A percentile compares a stretch with the other conserved stretches of the same genome.
Evolutionary conservation across 2,329 filamentous ascomycete species (phyloP).

Genomic region (Aspergillus tamarii): DNA sequence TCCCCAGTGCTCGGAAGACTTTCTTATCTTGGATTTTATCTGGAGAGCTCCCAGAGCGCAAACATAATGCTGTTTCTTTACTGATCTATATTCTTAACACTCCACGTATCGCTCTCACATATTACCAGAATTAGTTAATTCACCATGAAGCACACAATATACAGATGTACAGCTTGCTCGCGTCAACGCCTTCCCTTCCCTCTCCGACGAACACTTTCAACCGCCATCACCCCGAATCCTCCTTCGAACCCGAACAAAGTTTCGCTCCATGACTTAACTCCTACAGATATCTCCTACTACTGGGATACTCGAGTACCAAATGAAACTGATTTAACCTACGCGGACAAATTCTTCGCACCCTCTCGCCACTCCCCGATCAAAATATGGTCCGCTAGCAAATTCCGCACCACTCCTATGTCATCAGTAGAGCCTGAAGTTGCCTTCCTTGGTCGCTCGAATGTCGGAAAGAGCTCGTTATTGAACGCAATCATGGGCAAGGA

Average conservation of each 20-base stretch:
- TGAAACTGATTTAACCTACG: slow-evolving; percentile 47
- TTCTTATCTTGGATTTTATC: slow-evolving; percentile 17
- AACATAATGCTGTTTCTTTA: background rate
- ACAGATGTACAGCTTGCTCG: slow-evolving; percentile 9
- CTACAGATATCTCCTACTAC: slow-evolving; percentile 47
- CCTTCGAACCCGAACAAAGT: slow-evolving; percentile 29
- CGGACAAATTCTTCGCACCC: slow-evolving; percentile 50
- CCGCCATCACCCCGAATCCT: slow-evolving; percentile 15
- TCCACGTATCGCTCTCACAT: background rate
- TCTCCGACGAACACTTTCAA: slow-evolving; percentile 12
- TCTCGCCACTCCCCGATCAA: slow-evolving; percentile 55
- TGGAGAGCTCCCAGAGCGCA: slow-evolving; percentile 15
- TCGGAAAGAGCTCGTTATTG: slow-evolving; percentile 69
- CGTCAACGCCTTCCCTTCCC: slow-evolving; percentile 2
- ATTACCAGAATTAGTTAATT: background rate
- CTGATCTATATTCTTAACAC: background rate
- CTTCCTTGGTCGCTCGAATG: slow-evolving; percentile 71
- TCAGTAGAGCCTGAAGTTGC: slow-evolving; percentile 62
- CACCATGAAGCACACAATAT: slow-evolving; percentile 1
- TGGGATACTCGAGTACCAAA: slow-evolving; percentile 56
- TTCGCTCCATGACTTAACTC: slow-evolving; percentile 34
- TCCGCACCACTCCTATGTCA: slow-evolving; percentile 60
- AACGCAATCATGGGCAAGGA: slow-evolving; percentile 63
- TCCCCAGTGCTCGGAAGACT: slow-evolving; percentile 16
- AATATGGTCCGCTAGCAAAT: slow-evolving; percentile 63